Base-by-base conservation (phyloP, 371 early-diverging fungal genomes). In the Mortierella polycephala region DNA sequence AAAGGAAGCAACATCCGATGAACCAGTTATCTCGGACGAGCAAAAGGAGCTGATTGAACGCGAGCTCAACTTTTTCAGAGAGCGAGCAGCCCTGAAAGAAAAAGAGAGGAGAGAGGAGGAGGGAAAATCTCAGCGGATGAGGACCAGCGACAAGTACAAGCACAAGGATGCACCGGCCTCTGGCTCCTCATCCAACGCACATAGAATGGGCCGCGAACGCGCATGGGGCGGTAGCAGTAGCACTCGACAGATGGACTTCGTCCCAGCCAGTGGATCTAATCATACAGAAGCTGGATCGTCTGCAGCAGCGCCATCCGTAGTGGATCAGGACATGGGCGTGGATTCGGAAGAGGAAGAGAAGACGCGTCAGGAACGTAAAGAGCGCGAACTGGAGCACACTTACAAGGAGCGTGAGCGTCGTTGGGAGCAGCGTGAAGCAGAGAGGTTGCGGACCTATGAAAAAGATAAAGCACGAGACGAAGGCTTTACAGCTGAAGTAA, bases 291-390 rank as follows among this genome's bases (percentile, higher is more conserved):
- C 49, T 7, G 11, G 52, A 5, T 18, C 67, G 2, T 11, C 63
- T 2, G n/a, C 47, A 9, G 57, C 59, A 40, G 47, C 68, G 5
- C 37, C 56, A 21, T n/a, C 64, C 7, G 5, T 81, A 64, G 46
- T 62, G 13, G 81, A 79, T 10, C 76, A 80, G 5, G 83, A 82
- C 40, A 52, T 69, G 9, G 83, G 76, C 0, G 65, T 74, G 5
- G 86, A 85, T 21, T 94, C 92, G 60, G 93, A 93, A 64, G 93
- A 94, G 61, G 87, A 89, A 23, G 93, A 92, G 62, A 71, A 85
- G 58, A 66, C 84, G 53, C 71, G 92, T 60, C 86, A 85, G 63
- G 91, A 92, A 61, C 85, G 87, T 44, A 86, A 88, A 18, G 89
- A 92, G 49, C 82, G 85, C 18, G 94, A 93, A 57, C 75, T 86